Evolutionary conservation across 192 early-diverging fungal genomes (phyloP).

Genomic region (Coemansia sp.): DNA sequence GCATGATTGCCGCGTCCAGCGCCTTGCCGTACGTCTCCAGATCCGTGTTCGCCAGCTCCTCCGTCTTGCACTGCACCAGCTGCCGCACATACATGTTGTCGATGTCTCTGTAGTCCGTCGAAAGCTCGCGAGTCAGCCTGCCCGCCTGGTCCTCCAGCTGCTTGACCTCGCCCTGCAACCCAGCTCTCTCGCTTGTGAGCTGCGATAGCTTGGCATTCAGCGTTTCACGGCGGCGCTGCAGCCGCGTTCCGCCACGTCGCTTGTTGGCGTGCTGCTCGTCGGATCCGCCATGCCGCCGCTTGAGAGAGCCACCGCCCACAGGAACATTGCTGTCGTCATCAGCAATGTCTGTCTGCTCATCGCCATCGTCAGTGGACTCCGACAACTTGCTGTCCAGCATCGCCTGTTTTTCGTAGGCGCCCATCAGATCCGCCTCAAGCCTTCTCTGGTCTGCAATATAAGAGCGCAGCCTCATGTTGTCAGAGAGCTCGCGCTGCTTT

Average conservation of each 20-base stretch:
- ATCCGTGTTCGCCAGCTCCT: slow-evolving; percentile 77
- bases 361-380: slow-evolving; percentile 7
- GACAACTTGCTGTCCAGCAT: slow-evolving; percentile 35
- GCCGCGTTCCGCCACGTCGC: slow-evolving; percentile 26
- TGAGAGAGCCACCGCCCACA: slow-evolving; percentile 16
- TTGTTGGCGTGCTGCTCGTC: slow-evolving; percentile 11
- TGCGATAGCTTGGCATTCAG: slow-evolving; percentile 40
- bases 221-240: slow-evolving; percentile 38
- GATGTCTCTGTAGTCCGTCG: slow-evolving; percentile 74
- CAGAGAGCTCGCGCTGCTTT: slow-evolving; percentile 41
- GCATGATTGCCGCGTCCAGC: slow-evolving; percentile 83
- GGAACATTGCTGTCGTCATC: slow-evolving; percentile 6
- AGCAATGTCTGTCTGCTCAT: slow-evolving; percentile 8
- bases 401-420: slow-evolving; percentile 30
- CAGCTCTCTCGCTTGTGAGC: slow-evolving; percentile 47
- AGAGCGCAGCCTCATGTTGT: slow-evolving; percentile 39
- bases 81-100: slow-evolving; percentile 67
- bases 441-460: slow-evolving; percentile 36
- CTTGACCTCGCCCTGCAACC: slow-evolving; percentile 73
- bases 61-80: slow-evolving; percentile 72
- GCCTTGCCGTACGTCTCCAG: slow-evolving; percentile 84
- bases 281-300: slow-evolving; percentile 24
- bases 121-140: slow-evolving; percentile 62
- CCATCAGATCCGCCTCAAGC: slow-evolving; percentile 44
- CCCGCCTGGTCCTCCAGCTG: slow-evolving; percentile 77